Base-by-base conservation (phyloP, 2,329 filamentous ascomycete species). In the Magnaporthales sp. region DNA sequence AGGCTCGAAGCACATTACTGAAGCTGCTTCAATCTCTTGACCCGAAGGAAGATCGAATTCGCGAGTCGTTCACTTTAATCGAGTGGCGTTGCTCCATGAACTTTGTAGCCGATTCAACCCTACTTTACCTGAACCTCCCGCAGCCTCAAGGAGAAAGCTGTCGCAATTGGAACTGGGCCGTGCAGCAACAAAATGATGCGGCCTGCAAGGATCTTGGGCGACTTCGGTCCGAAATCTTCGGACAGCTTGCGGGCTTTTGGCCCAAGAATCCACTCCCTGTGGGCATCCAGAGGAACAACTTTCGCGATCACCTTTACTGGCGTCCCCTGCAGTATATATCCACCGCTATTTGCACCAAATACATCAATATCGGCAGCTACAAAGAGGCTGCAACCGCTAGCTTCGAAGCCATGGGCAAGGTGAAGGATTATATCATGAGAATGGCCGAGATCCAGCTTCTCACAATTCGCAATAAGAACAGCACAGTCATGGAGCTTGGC, bases 61-160 rank as follows among this genome's bases (percentile, higher is more conserved):
- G 56, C 5, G 64, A 60, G n/a, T 26, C 60, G 22, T 66, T 66
- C 29, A 66, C 30, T n/a, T 30, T 66, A 26, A 38, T 66, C 13
- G 64, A 66, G 64, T 66, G 64, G 64, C 64, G 64, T 10, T 66
- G 54, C 7, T 27, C 64, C 9, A 61, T 61, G 54, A 66, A 66
- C 56, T 62, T 62, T 24, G n/a, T 66, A n/a, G 64, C 64, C 5
- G 64, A 66, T 15, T 4, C 22, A 22, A n/a, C 60, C 7, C 9
- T 66, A 22, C 11, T 32, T 13, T 62, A 61, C 24, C 31, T 66
- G 26, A 22, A 26, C 15, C 11, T 66, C 1, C 56, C 64, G 9
- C 54, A 26, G 24, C 64, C 64, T 6, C 64, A 66, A n/a, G 56
- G 22, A 19, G 38, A 61, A 24, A n/a, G 6, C 29, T 66, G 64